These are phyloP conservation scores for Aureobasidium sp. DNA, from an alignment of 2,329 filamentous ascomycete genomes.

Conservation along the genomic window DNA sequence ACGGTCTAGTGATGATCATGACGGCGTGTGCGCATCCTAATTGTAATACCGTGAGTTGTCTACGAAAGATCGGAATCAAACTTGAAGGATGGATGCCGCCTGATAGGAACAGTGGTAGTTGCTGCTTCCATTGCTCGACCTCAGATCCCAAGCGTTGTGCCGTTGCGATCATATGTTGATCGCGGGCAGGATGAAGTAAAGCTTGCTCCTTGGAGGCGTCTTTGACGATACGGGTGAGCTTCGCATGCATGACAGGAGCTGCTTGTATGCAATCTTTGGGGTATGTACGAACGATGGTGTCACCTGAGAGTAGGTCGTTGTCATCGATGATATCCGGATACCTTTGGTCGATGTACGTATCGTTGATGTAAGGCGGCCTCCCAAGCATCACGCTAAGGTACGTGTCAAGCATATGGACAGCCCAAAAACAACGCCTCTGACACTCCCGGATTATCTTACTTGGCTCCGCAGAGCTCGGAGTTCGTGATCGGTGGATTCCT, in stretches of 20 bases:
- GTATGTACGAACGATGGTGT: slow-evolving; percentile 22
- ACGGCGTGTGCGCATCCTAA: slow-evolving; percentile 31
- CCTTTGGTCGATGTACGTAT: slow-evolving; percentile 57
- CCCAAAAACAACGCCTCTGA: slow-evolving; percentile 56
- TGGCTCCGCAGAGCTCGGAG: slow-evolving; percentile 28
- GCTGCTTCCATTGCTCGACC: slow-evolving; percentile 28
- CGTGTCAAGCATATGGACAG: slow-evolving; percentile 55
- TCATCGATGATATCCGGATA: slow-evolving; percentile 52
- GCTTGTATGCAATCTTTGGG: slow-evolving; percentile 34
- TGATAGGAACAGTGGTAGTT: slow-evolving; percentile 34
- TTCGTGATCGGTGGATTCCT: slow-evolving; percentile 26
- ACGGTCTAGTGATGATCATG: slow-evolving; percentile 30
- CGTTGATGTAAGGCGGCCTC: slow-evolving; percentile 53
- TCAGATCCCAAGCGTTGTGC: slow-evolving; percentile 33
- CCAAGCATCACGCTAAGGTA: slow-evolving; percentile 58
- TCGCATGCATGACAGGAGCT: slow-evolving; percentile 42
- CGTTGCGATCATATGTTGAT: slow-evolving; percentile 32
- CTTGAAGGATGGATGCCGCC: slow-evolving; percentile 39
- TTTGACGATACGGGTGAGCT: slow-evolving; percentile 29
- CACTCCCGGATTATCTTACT: slow-evolving; percentile 37
- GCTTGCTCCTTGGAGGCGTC: slow-evolving; percentile 30
- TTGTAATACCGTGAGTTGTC: slow-evolving; percentile 28
- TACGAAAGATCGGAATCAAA: slow-evolving; percentile 39
- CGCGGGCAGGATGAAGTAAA: slow-evolving; percentile 29
- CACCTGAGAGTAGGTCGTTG: slow-evolving; percentile 45